phyloP scores from a whole-genome alignment of 495 filamentous ascomycete species.

The Aspergillus steynii region DNA sequence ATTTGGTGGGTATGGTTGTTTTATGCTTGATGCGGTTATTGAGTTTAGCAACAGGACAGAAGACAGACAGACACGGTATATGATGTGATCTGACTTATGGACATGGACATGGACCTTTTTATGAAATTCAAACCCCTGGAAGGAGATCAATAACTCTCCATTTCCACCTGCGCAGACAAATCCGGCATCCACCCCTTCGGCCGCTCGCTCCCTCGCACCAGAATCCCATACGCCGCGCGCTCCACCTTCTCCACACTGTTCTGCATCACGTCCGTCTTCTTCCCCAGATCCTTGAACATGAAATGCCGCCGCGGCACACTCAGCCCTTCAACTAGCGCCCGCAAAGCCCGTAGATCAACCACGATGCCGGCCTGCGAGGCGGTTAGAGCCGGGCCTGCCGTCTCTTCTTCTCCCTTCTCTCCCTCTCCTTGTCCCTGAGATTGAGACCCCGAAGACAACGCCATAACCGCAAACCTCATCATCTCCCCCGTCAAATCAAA shows the following conservation, averaged over 20 bases:
- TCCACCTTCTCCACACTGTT: constrained; percentile 93
- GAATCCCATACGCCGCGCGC: constrained; percentile 79
- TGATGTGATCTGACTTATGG: neutral
- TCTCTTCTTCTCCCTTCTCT: constrained; percentile 24
- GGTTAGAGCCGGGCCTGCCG: constrained; percentile 13
- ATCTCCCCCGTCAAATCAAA: constrained; percentile 93
- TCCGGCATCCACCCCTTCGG: constrained; percentile 94
- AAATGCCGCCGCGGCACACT: constrained; percentile 44
- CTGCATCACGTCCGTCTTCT: constrained; percentile 87
- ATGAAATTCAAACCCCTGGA: neutral
- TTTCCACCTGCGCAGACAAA: constrained; percentile 46
- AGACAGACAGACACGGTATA: neutral
- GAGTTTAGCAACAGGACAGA: neutral
- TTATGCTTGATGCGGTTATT: too few relatives aligned
- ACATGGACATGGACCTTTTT: neutral
- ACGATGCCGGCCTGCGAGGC: constrained; percentile 53
- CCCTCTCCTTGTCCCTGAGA: constrained; percentile 7
- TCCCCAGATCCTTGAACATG: constrained; percentile 63
- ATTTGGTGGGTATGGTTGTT: neutral
- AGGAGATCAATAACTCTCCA: constrained; percentile 40
- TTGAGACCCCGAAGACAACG: constrained; percentile 37
- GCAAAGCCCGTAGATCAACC: constrained; percentile 71
- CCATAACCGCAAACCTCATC: constrained; percentile 91
- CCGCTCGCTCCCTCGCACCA: constrained; percentile 81
- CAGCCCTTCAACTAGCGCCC: constrained; percentile 71